Conservation (phyloP, 2,329 filamentous ascomycete species). For the Tolypocladium inflatum region DNA sequence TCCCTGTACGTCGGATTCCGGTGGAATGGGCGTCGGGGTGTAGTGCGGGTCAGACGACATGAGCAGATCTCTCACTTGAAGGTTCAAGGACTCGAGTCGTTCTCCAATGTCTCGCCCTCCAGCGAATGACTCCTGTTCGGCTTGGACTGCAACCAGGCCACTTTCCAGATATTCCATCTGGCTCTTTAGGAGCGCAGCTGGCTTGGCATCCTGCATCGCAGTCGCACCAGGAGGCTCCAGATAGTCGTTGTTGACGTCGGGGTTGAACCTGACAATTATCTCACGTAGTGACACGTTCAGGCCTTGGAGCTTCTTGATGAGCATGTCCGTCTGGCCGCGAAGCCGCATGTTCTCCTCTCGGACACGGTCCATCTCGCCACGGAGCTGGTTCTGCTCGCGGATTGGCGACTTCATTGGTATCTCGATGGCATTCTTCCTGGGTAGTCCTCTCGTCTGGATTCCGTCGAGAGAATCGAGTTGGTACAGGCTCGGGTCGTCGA, state of each 20-base stretch:
- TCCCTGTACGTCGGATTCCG: slow-evolving; percentile 49
- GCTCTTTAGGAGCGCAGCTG: slow-evolving; percentile 36
- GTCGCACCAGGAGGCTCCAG: slow-evolving; percentile 27
- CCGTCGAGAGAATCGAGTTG: slow-evolving; percentile 56
- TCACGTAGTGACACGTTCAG: slow-evolving; percentile 59
- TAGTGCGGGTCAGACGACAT: slow-evolving; percentile 35
- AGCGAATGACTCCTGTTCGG: slow-evolving; percentile 39
- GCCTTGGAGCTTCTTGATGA: slow-evolving; percentile 49
- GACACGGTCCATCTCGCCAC: slow-evolving; percentile 35
- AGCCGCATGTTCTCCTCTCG: slow-evolving; percentile 35
- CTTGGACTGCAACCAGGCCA: slow-evolving; percentile 50
- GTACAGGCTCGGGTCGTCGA: slow-evolving; percentile 72
- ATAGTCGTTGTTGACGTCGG: slow-evolving; percentile 39
- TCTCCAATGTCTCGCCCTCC: slow-evolving; percentile 31
- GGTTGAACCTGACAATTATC: slow-evolving; percentile 55
- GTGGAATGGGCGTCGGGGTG: slow-evolving; percentile 47
- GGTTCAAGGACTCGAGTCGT: slow-evolving; percentile 54
- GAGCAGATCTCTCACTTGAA: slow-evolving; percentile 52
- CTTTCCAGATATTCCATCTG: slow-evolving; percentile 66
- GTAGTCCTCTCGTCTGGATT: slow-evolving; percentile 13
- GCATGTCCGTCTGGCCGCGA: slow-evolving; percentile 18
- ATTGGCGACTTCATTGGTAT: slow-evolving; percentile 50
- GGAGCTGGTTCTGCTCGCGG: slow-evolving; percentile 42
- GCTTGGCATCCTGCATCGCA: slow-evolving; percentile 20
- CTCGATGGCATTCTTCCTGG: slow-evolving; percentile 37